Conservation (phyloP, 1,139 yeast genomes). For the Diutina scorzettiae region DNA sequence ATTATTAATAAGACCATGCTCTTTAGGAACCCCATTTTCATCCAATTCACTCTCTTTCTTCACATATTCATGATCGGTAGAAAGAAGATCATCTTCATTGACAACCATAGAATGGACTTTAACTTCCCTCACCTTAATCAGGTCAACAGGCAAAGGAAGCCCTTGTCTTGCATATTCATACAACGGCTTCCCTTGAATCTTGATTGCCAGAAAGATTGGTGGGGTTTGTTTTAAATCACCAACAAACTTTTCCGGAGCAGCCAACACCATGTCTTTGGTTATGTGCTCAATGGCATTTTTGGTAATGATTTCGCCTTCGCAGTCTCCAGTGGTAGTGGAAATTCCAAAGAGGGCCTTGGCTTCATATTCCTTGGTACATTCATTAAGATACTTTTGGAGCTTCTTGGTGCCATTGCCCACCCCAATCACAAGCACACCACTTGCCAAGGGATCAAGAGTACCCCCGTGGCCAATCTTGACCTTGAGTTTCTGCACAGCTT, state of each 20-base stretch:
- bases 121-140: slow-evolving; percentile 68
- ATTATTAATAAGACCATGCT: slow-evolving; percentile 33
- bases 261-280: slow-evolving; percentile 38
- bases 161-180: slow-evolving; percentile 93
- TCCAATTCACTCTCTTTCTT: slow-evolving; percentile 39
- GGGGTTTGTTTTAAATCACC: slow-evolving; percentile 86
- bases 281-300: slow-evolving; percentile 48
- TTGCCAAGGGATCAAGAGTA: slow-evolving; percentile 88
- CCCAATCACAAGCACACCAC: slow-evolving; percentile 87
- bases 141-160: slow-evolving; percentile 59
- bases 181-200: slow-evolving; percentile 87
- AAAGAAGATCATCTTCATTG: slow-evolving; percentile 34
- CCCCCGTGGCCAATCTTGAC: slow-evolving; percentile 98
- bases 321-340: slow-evolving; percentile 88
- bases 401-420: slow-evolving; percentile 83
- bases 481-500: slow-evolving; percentile 37
- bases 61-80: slow-evolving; percentile 43
- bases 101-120: slow-evolving; percentile 45
- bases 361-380: slow-evolving; percentile 67
- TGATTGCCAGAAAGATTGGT: slow-evolving; percentile 88
- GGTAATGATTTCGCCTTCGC: slow-evolving; percentile 71
- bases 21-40: slow-evolving; percentile 40
- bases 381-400: slow-evolving; percentile 57
- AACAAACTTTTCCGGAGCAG: slow-evolving; percentile 47
- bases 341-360: slow-evolving; percentile 81